Evolutionary conservation across 1,284 basidiomycete species (phyloP).

Genomic region (Sanghuangporus baumii): DNA sequence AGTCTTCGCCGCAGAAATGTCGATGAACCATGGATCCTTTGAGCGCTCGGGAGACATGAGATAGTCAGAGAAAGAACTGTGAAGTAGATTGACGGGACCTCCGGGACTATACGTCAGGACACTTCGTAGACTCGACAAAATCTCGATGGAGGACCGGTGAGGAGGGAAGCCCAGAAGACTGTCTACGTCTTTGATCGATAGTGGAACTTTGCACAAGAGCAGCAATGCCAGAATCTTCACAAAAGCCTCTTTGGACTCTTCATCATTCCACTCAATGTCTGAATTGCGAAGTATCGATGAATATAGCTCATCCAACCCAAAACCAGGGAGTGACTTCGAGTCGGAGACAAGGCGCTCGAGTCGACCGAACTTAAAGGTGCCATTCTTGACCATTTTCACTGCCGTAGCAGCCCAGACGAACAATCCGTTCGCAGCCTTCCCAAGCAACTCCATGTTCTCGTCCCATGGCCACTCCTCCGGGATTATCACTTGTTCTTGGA

Average conservation of each 20-base stretch:
- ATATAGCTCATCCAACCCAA: constrained; percentile 1
- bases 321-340: neutral
- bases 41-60: neutral
- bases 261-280: neutral
- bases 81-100: neutral
- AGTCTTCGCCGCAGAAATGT: neutral
- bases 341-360: neutral
- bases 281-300: neutral
- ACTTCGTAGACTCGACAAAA: neutral
- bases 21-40: neutral
- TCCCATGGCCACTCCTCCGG: neutral
- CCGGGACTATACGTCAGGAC: neutral
- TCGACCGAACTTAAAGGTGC: neutral
- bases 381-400: constrained; percentile 17
- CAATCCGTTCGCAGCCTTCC: constrained; percentile 22
- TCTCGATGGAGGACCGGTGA: neutral
- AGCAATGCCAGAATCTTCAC: neutral
- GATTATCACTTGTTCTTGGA: neutral
- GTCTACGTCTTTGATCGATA: neutral
- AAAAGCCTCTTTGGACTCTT: neutral
- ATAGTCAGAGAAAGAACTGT: constrained; percentile 1
- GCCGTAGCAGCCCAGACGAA: constrained; percentile 29
- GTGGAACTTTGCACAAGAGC: neutral
- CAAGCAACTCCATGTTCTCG: constrained; percentile 20
- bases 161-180: neutral